Percentiles rank a stretch among this genome's conserved stretches.
These are phyloP conservation scores for Colletotrichum tofieldiae DNA, from an alignment of 2,329 filamentous ascomycete genomes.

Conservation along the genomic window DNA sequence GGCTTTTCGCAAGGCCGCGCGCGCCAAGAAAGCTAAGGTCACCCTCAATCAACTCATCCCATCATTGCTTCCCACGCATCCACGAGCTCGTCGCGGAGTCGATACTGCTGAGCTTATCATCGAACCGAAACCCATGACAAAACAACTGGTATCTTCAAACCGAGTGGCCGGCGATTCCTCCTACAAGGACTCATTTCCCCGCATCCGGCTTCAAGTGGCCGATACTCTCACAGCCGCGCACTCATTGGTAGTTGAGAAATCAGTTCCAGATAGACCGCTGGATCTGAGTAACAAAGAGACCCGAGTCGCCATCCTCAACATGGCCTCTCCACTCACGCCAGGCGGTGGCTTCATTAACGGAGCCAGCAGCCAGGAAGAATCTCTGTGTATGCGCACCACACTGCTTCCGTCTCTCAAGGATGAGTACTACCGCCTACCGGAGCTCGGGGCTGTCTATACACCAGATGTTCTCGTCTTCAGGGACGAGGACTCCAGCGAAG, in stretches of 20 bases:
- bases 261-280: not conserved
- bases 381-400: slow-evolving; percentile 73
- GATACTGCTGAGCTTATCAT: slow-evolving; percentile 66
- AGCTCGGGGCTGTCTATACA: slow-evolving; percentile 70
- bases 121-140: slow-evolving; percentile 47
- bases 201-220: slow-evolving; percentile 62
- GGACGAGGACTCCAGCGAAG: slow-evolving; percentile 51
- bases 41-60: slow-evolving; percentile 75
- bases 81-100: slow-evolving; percentile 69
- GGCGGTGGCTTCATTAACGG: slow-evolving; percentile 75
- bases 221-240: slow-evolving; percentile 70
- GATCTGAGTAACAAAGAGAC: slow-evolving; percentile 21
- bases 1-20: slow-evolving; percentile 48
- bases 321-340: slow-evolving; percentile 74
- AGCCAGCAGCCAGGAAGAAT: slow-evolving; percentile 74
- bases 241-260: slow-evolving; percentile 47
- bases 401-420: slow-evolving; percentile 72
- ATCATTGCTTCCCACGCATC: slow-evolving; percentile 65
- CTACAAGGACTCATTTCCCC: slow-evolving; percentile 44
- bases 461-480: slow-evolving; percentile 74
- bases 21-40: slow-evolving; percentile 70
- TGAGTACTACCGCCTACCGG: slow-evolving; percentile 72
- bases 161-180: not conserved
- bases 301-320: slow-evolving; percentile 71
- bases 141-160: not conserved